These are phyloP conservation scores for Phellinidium pouzarii DNA, from an alignment of 1,284 basidiomycete species.

Conservation along the genomic window DNA sequence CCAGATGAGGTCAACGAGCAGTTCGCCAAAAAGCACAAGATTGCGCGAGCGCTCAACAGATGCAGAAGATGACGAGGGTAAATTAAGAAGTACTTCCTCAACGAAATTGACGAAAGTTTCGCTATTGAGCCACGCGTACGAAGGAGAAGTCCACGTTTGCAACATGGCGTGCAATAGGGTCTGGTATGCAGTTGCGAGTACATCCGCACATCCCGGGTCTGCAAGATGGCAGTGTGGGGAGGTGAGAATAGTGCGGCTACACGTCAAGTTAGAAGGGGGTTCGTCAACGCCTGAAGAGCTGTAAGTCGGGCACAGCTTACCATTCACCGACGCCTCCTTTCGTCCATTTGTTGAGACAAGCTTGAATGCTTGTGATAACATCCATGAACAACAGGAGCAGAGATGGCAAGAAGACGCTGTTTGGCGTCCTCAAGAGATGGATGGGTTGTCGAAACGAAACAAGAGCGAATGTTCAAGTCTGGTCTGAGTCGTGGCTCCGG, in stretches of 20 bases:
- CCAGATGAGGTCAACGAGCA: constrained; percentile 75
- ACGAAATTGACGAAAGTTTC: constrained; percentile 54
- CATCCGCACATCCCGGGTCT: constrained; percentile 44
- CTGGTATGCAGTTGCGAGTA: constrained; percentile 58
- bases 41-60: constrained; percentile 34
- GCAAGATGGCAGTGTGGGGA: constrained; percentile 49
- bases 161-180: constrained; percentile 55
- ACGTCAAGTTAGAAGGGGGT: constrained; percentile 14
- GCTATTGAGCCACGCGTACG: constrained; percentile 36
- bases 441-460: background rate
- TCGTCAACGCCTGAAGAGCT: background rate
- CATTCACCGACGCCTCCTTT: constrained; percentile 56
- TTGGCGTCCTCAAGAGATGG: background rate
- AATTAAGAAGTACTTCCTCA: constrained; percentile 46
- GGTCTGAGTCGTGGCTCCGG: background rate
- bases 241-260: constrained; percentile 51
- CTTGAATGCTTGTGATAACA: constrained; percentile 40
- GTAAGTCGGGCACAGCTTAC: constrained; percentile 30
- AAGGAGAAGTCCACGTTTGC: constrained; percentile 41
- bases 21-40: constrained; percentile 49
- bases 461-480: background rate
- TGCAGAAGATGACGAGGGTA: constrained; percentile 63
- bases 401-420: background rate
- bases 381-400: constrained; percentile 36
- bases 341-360: constrained; percentile 45